Evolutionary conservation across 345 rosid genomes (phyloP), one percentile per base, ranked within the genome.

Genomic region (Chamaenerion angustifolium): DNA sequence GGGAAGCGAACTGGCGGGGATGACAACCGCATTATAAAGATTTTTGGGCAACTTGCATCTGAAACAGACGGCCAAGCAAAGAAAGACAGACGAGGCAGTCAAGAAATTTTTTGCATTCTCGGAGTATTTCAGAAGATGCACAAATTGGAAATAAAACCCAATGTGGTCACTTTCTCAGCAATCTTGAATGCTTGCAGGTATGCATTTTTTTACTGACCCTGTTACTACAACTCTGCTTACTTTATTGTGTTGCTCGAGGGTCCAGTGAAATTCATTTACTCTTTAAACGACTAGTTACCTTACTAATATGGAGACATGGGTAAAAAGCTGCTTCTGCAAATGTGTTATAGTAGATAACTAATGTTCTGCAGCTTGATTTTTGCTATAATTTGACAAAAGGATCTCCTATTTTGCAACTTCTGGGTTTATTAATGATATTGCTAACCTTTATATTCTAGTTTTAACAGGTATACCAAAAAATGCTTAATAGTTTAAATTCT

Each of bases 151-250:
- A 85, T 90, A 56, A 85, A 85, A 70, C 95, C 98, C 37, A 90
- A 90, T 66, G 98, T 90, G 2, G 95, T 90, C 51, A 90, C 98
- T 0, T 85, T 90, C 57, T 85, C 98, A 16, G 94, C 98, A 54
- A 85, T 85, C 57, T 62, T 85, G 54, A 85, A 90, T 64, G 95
- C 98, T 52, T 90, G 95, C 95, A 85, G 95, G 92, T 86, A 67
- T 11, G 16, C 5, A 52, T 10, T 45, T 2, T 55, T 31, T 31
- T 31, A 31, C 37, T 5, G 49, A 44, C 50, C 42, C 12, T 42
- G 37, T 49, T 49, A 21, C 44, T 15, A 13, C 37, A 35, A 51
- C 35, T 27, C 47, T 21, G 16, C 27, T 2, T 2, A 23, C 27
- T 2, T 42, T 18, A 21, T 11, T 45, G 23, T 2, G 37, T 54